phyloP scores from a whole-genome alignment of 208 protist genomes.

The Naegleria gruberi region DNA sequence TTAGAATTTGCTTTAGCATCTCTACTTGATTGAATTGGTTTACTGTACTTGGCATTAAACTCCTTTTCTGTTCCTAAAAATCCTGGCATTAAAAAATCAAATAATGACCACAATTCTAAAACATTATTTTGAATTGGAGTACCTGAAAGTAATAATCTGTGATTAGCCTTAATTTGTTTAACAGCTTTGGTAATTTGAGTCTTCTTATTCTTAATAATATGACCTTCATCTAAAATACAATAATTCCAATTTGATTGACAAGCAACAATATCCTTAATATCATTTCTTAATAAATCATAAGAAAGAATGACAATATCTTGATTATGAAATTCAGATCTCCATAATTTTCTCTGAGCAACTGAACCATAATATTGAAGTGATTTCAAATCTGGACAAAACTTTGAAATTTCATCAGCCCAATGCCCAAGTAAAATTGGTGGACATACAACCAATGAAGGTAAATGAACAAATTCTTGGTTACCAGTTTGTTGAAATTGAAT shows the following conservation, averaged over 20 bases:
- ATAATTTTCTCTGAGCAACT: slow-evolving; percentile 31
- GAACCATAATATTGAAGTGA: slow-evolving; percentile 38
- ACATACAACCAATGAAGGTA: slow-evolving; percentile 69
- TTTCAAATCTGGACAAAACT: slow-evolving; percentile 48
- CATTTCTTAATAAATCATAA: slow-evolving; percentile 65
- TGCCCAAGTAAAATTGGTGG: slow-evolving; percentile 68
- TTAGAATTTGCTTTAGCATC: slow-evolving; percentile 17
- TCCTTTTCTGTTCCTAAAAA: slow-evolving; percentile 65
- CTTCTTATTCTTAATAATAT: slow-evolving; percentile 79
- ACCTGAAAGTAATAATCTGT: slow-evolving; percentile 72
- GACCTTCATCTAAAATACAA: slow-evolving; percentile 81
- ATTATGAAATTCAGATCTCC: not conserved
- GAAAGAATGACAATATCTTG: slow-evolving; percentile 57
- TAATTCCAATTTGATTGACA: slow-evolving; percentile 53
- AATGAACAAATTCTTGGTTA: slow-evolving; percentile 14
- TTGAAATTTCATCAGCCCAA: slow-evolving; percentile 69
- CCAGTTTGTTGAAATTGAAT: slow-evolving; percentile 10
- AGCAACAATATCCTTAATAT: slow-evolving; percentile 42
- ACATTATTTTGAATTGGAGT: slow-evolving; percentile 88
- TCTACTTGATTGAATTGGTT: slow-evolving; percentile 3
- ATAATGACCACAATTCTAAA: slow-evolving; percentile 82
- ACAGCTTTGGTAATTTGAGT: slow-evolving; percentile 50
- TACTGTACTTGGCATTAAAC: slow-evolving; percentile 56
- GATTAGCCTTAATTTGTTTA: slow-evolving; percentile 35
- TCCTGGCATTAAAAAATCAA: slow-evolving; percentile 76